These are phyloP conservation scores for Cubamyces sp. DNA, from an alignment of 768 basidiomycete species.

Conservation along the genomic window DNA sequence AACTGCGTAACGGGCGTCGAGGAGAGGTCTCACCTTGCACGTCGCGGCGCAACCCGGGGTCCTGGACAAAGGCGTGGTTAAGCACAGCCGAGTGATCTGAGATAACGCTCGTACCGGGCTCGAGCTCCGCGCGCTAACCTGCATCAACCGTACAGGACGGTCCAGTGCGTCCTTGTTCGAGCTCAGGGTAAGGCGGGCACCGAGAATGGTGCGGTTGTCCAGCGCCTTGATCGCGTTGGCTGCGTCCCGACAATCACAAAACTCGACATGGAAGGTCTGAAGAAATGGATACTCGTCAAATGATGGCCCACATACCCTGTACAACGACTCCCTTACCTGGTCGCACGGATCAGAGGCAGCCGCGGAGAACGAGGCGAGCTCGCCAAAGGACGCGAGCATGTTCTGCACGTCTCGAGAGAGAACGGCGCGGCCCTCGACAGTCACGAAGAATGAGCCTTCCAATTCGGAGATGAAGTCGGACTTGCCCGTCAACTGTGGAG, in stretches of 20 bases:
- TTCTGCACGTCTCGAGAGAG: slow-evolving; percentile 31
- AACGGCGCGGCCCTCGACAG: slow-evolving; percentile 38
- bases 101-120: slow-evolving; percentile 7
- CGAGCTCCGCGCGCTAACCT: neutral
- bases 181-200: slow-evolving; percentile 52
- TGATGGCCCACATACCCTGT: neutral
- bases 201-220: slow-evolving; percentile 52
- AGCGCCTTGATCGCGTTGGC: slow-evolving; percentile 54
- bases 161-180: slow-evolving; percentile 36
- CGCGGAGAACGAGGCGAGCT: slow-evolving; percentile 33
- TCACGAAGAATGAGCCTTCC: slow-evolving; percentile 56
- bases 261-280: slow-evolving; percentile 63
- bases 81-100: slow-evolving; percentile 7
- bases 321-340: slow-evolving; percentile 19
- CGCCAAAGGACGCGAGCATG: slow-evolving; percentile 38
- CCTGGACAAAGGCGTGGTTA: slow-evolving; percentile 14
- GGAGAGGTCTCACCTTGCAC: slow-evolving; percentile 19
- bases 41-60: slow-evolving; percentile 8
- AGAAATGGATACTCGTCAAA: slow-evolving; percentile 1
- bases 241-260: slow-evolving; percentile 66
- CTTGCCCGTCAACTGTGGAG: slow-evolving; percentile 54
- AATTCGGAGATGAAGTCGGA: slow-evolving; percentile 54
- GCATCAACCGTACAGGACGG: slow-evolving; percentile 13
- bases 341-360: slow-evolving; percentile 22
- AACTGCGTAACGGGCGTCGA: neutral